Percentiles rank a stretch among this genome's conserved stretches.
Conservation (phyloP, 805 yeast species). For the Sugiyamaella mastotermitis region DNA sequence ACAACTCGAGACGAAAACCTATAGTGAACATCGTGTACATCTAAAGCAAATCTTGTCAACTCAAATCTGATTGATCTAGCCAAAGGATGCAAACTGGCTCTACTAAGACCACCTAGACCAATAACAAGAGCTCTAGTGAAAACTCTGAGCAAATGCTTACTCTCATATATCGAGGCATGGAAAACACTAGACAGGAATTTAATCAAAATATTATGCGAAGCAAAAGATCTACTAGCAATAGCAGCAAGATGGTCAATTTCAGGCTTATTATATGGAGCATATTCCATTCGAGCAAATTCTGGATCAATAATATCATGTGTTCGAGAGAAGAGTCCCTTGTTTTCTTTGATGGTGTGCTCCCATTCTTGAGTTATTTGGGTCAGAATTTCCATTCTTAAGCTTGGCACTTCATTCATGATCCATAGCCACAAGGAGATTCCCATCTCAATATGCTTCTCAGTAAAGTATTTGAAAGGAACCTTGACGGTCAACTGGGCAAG, state of each 20-base stretch:
- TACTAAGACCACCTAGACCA: conserved; percentile 44
- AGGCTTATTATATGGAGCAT: conserved; percentile 72
- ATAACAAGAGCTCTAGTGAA: conserved; percentile 50
- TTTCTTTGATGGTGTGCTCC: conserved; percentile 55
- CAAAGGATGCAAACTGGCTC: conserved; percentile 78
- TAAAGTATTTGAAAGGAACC: conserved; percentile 67
- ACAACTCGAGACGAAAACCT: conserved; percentile 43
- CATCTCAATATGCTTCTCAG: conserved; percentile 50
- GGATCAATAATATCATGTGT: conserved; percentile 50
- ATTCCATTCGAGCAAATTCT: conserved; percentile 74
- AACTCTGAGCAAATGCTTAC: conserved; percentile 60
- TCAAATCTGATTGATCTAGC: conserved; percentile 73
- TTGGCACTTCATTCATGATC: conserved; percentile 60
- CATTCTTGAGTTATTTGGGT: conserved; percentile 65
- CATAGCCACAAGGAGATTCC: conserved; percentile 80
- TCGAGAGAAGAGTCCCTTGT: conserved; percentile 59
- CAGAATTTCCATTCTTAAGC: conserved; percentile 51
- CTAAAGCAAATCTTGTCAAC: conserved; percentile 60
- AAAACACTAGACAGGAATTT: conserved; percentile 67
- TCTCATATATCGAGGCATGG: conserved; percentile 69
- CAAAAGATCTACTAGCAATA: conserved; percentile 42
- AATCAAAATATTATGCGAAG: conserved; percentile 67
- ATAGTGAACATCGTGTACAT: conserved; percentile 52
- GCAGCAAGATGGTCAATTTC: conserved; percentile 48
- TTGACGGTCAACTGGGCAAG: conserved; percentile 25